Evolutionary conservation across 345 rosid species (phyloP).

Genomic region (Durio zibethinus): DNA sequence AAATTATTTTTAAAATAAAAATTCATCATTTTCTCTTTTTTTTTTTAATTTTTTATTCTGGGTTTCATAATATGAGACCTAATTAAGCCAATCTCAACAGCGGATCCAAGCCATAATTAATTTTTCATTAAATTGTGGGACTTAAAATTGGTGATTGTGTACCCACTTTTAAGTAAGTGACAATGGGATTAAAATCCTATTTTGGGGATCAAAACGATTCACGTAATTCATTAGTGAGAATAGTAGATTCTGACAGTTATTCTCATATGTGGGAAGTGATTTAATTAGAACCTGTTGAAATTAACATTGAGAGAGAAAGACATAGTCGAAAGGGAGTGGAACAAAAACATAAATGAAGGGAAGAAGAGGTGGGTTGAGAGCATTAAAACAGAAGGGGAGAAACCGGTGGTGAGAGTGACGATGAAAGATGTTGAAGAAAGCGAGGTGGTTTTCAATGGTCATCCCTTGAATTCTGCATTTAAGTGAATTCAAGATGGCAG

Average conservation of each 20-base stretch:
- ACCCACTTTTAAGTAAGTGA: background rate
- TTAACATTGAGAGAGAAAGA: background rate
- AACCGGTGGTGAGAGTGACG: slow-evolving; percentile 32
- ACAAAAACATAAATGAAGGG: slow-evolving; percentile 34
- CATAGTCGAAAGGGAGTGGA: background rate
- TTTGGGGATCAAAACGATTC: background rate
- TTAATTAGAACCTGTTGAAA: background rate
- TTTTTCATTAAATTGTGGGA: background rate
- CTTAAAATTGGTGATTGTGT: background rate
- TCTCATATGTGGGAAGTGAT: slow-evolving; percentile 11
- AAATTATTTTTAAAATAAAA: no score
- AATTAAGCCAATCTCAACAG: background rate
- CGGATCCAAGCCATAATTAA: background rate
- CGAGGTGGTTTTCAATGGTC: slow-evolving; percentile 40
- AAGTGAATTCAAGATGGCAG: slow-evolving; percentile 42
- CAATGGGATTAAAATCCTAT: background rate
- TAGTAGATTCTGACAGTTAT: slow-evolving; percentile 16
- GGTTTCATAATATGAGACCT: no score
- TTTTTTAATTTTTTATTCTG: no score
- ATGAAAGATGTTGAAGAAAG: slow-evolving; percentile 41
- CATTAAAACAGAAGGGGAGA: slow-evolving; percentile 33
- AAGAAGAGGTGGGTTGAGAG: slow-evolving; percentile 49
- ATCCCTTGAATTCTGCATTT: slow-evolving; percentile 52
- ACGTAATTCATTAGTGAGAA: slow-evolving; percentile 7
- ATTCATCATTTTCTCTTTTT: no score